A percentile compares a stretch with the other conserved stretches of the same genome.
Evolutionary conservation across 257 asterid genomes (phyloP).

Genomic region (Petunia axillaris): DNA sequence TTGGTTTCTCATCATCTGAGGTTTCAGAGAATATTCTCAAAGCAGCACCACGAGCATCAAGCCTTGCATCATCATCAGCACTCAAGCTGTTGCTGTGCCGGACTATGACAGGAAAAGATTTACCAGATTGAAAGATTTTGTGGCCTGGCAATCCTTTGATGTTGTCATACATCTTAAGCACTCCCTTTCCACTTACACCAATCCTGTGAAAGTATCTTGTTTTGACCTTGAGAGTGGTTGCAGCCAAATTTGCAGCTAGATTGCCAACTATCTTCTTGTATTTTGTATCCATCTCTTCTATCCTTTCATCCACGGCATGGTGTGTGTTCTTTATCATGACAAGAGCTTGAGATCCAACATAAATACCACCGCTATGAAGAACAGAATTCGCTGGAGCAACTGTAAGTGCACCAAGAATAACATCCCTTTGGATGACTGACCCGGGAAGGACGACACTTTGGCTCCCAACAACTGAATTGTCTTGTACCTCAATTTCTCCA

Average conservation of each 20-base stretch:
- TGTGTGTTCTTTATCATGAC: slow-evolving; percentile 76
- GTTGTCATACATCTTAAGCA: slow-evolving; percentile 52
- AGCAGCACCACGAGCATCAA: slow-evolving; percentile 84
- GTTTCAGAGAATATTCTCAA: slow-evolving; percentile 53
- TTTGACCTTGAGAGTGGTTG: slow-evolving; percentile 73
- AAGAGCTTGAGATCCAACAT: slow-evolving; percentile 70
- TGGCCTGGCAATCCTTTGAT: slow-evolving; percentile 67
- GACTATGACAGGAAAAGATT: slow-evolving; percentile 57
- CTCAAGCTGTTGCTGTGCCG: slow-evolving; percentile 88
- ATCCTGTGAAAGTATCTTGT: slow-evolving; percentile 76
- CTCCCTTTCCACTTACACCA: slow-evolving; percentile 74
- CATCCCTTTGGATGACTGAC: slow-evolving; percentile 58
- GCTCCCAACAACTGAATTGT: slow-evolving; percentile 77
- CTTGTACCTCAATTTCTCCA: slow-evolving; percentile 59
- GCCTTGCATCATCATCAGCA: slow-evolving; percentile 83
- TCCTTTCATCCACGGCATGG: slow-evolving; percentile 77
- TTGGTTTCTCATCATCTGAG: slow-evolving; percentile 36
- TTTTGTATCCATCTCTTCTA: slow-evolving; percentile 75
- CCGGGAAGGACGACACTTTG: slow-evolving; percentile 82
- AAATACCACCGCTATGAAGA: slow-evolving; percentile 75
- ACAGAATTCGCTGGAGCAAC: slow-evolving; percentile 64
- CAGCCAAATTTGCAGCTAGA: slow-evolving; percentile 76
- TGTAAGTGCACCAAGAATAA: slow-evolving; percentile 86
- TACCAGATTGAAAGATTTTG: slow-evolving; percentile 58
- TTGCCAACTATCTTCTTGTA: slow-evolving; percentile 82